Evolutionary conservation across 345 rosid genomes (phyloP), one percentile per base, ranked within the genome.

Genomic region (Lumnitzera littorea): DNA sequence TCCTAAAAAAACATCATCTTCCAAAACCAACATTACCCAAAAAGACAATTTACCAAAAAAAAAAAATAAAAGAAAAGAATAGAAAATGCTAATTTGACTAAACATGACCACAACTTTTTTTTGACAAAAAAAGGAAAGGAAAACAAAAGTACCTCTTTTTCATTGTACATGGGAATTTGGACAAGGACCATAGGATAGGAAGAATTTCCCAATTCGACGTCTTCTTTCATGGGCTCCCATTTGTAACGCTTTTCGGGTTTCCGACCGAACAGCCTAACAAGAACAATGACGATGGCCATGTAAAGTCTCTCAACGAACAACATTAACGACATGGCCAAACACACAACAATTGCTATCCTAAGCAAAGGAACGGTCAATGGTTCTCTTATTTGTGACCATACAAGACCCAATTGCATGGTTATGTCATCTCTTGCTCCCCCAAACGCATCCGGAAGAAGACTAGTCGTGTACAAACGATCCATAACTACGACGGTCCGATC

Each of bases 151-250:
- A 91, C 98, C 97, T 94, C 99, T 73, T 84, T 72, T 74, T 94
- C 99, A 58, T 94, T 94, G 79, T 66, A 94, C 99, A 94, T 94
- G 6, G 99, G 99, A 82, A 94, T 87, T 80, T 94, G 99, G 62
- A 94, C 79, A 46, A 94, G 80, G 70, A 94, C 95, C 90, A 83
- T 72, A 1, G 99, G 99, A 74, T 90, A 90, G 57, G 71, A 74
- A 27, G 85, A 81, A 81, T 82, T 88, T 3, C 99, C 99, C 56
- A 81, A 58, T 68, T 94, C 99, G 13, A 88, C 66, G 50, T 94
- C 97, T 27, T 94, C 99, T 70, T 84, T 94, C n/a, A 88, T 65
- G 25, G 91, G 80, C 59, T 94, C 89, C 79, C 83, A 88, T 71
- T 80, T 84, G 74, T 80, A 94, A 23, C 89, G 78, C 65, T 67